Evolutionary conservation across 768 basidiomycete genomes (phyloP).

Genomic region (Tephrocybe sp.): DNA sequence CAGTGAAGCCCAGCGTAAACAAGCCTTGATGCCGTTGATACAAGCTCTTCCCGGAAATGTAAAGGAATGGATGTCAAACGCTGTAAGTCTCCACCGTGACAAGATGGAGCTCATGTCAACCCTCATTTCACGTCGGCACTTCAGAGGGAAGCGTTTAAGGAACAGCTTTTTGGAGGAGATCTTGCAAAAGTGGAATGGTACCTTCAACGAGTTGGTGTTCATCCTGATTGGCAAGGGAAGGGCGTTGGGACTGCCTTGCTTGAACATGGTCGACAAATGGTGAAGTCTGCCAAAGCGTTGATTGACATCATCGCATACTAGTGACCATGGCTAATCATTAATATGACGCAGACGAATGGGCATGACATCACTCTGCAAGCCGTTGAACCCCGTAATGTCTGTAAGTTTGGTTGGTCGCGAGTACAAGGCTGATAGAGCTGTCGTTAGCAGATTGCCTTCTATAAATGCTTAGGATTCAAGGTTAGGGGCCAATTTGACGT

Average conservation of each 20-base stretch:
- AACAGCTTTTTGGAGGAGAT: slow-evolving; percentile 6
- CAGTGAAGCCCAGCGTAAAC: slow-evolving; percentile 10
- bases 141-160: slow-evolving; percentile 6
- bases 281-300: no score
- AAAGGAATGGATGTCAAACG: slow-evolving; percentile 4
- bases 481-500: slow-evolving; percentile 3
- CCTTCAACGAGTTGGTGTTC: slow-evolving; percentile 7
- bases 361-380: slow-evolving; percentile 4
- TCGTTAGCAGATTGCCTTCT: slow-evolving; percentile 8
- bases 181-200: slow-evolving; percentile 7
- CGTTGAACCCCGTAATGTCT: slow-evolving; percentile 6
- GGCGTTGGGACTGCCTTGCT: slow-evolving; percentile 12
- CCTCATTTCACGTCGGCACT: not conserved
- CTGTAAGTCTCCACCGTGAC: no score
- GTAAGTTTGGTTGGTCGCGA: not conserved
- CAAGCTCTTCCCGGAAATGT: slow-evolving; percentile 1
- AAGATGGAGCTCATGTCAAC: not conserved
- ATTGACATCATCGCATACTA: not conserved
- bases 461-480: slow-evolving; percentile 10
- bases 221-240: slow-evolving; percentile 11
- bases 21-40: slow-evolving; percentile 5
- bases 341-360: slow-evolving; percentile 1
- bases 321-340: no score
- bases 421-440: not conserved
- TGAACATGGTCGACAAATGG: slow-evolving; percentile 6